Conservation (phyloP, 495 filamentous ascomycete genomes). For the Poronia punctata region DNA sequence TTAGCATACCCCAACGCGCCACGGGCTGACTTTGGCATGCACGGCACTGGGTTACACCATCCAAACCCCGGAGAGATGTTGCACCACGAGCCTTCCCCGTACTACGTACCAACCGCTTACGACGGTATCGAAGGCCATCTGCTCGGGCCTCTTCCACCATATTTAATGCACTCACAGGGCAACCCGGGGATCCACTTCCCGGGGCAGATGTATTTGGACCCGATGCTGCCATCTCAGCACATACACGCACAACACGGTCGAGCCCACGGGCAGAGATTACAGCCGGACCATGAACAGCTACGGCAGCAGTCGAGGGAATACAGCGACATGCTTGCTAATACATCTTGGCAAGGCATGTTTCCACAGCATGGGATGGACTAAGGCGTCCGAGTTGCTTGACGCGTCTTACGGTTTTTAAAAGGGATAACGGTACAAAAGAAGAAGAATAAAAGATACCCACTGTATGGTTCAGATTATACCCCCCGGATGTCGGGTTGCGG, state of each 20-base stretch:
- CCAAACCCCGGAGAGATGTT: conserved; percentile 15
- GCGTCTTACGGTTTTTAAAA: too few species aligned
- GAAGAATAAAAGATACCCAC: conserved; percentile 23
- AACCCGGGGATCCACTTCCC: conserved; percentile 31
- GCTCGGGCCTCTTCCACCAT: conserved; percentile 39
- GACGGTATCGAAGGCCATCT: conserved; percentile 44
- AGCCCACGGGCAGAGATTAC: conserved; percentile 6
- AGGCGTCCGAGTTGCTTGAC: conserved; percentile 16
- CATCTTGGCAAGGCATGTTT: conserved; percentile 29
- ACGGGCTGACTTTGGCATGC: conserved; percentile 49
- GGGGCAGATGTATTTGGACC: conserved; percentile 33
- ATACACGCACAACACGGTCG: conserved; percentile 17
- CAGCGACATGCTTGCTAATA: conserved; percentile 32
- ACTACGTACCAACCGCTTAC: conserved; percentile 36
- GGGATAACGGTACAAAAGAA: neutral
- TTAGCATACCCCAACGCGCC: conserved; percentile 87
- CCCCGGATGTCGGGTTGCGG: neutral
- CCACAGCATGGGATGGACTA: conserved; percentile 22
- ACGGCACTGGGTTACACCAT: conserved; percentile 16
- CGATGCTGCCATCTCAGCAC: conserved; percentile 18
- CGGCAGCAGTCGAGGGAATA: conserved; percentile 30
- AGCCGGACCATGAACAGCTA: conserved; percentile 22
- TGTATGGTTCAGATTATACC: conserved; percentile 14
- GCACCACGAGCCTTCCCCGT: conserved; percentile 27
- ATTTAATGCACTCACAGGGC: conserved; percentile 33